phyloP scores from a whole-genome alignment of 148 eudicot genomes.

The Silene conica region DNA sequence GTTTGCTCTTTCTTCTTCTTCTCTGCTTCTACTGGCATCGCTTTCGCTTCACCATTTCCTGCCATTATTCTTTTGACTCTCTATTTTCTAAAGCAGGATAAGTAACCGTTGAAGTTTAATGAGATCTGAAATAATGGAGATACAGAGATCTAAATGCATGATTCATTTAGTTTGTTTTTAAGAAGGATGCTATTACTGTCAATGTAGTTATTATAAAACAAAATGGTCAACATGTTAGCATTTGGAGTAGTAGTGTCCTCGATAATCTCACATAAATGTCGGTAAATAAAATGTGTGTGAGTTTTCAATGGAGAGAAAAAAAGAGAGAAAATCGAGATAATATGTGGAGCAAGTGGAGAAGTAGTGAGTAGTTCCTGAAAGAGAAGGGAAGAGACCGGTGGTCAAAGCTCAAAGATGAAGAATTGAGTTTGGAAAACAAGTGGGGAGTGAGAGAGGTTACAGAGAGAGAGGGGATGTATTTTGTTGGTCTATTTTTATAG shows the following conservation, averaged over 20 bases:
- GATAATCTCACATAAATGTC: conserved; percentile 6
- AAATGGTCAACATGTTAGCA: neutral
- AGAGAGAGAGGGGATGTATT: neutral
- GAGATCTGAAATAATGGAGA: conserved; percentile 15
- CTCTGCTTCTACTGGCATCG: conserved; percentile 64
- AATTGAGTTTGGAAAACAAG: neutral
- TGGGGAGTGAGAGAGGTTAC: conserved; percentile 7
- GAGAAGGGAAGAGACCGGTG: conserved; percentile 9
- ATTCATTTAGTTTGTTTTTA: neutral
- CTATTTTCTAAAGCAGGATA: neutral
- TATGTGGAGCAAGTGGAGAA: neutral
- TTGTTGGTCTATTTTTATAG: conserved; percentile 9
- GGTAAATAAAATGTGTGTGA: neutral
- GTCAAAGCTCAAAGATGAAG: conserved; percentile 5
- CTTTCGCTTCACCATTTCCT: conserved; percentile 39
- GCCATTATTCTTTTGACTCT: conserved; percentile 31
- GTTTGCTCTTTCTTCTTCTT: conserved; percentile 83
- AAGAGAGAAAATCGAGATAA: neutral
- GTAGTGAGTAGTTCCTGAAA: neutral
- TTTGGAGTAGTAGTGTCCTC: neutral
- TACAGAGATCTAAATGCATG: conserved; percentile 14
- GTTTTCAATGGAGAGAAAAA: neutral
- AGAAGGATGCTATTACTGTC: neutral
- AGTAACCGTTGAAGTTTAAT: conserved; percentile 20
- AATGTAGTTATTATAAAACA: neutral